Conservation (phyloP, 2,329 filamentous ascomycete species). For the Hypoxylon sp. region DNA sequence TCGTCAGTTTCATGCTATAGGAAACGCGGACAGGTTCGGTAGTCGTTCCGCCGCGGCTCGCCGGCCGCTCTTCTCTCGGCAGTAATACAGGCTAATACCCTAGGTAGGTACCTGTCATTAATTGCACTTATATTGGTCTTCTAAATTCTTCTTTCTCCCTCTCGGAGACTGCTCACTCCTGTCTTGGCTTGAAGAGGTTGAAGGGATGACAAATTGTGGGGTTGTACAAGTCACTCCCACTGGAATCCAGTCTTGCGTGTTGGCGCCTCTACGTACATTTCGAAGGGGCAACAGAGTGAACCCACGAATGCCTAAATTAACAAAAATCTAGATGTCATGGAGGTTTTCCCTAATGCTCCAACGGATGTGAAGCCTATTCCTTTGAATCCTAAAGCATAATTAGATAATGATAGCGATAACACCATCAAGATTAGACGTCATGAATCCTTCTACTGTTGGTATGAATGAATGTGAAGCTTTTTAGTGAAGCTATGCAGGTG, state of each 20-base stretch:
- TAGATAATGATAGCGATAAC: slow-evolving; percentile 18
- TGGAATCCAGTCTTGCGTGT: slow-evolving; percentile 2
- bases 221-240: slow-evolving; percentile 12
- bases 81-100: slow-evolving; percentile 44
- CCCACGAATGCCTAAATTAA: slow-evolving; percentile 5
- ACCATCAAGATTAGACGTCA: slow-evolving; percentile 26
- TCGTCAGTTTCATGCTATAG: slow-evolving; percentile 1
- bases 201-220: slow-evolving; percentile 21
- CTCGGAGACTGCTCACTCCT: slow-evolving; percentile 14
- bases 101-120: slow-evolving; percentile 36
- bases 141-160: slow-evolving; percentile 22
- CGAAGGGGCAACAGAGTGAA: slow-evolving; percentile 1
- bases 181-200: slow-evolving; percentile 24
- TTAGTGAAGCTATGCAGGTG: slow-evolving; percentile 31
- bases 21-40: slow-evolving; percentile 35
- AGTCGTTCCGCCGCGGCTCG: slow-evolving; percentile 37
- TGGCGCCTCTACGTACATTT: slow-evolving; percentile 5
- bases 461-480: slow-evolving; percentile 21
- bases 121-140: slow-evolving; percentile 38
- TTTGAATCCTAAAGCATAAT: slow-evolving; percentile 31
- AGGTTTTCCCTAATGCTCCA: neutral
- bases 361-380: slow-evolving; percentile 14
- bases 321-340: slow-evolving; percentile 21
- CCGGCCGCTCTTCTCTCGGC: slow-evolving; percentile 33
- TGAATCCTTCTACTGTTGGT: slow-evolving; percentile 25